Conservation (phyloP, 495 filamentous ascomycete genomes). For the Xylaria palmicola region DNA sequence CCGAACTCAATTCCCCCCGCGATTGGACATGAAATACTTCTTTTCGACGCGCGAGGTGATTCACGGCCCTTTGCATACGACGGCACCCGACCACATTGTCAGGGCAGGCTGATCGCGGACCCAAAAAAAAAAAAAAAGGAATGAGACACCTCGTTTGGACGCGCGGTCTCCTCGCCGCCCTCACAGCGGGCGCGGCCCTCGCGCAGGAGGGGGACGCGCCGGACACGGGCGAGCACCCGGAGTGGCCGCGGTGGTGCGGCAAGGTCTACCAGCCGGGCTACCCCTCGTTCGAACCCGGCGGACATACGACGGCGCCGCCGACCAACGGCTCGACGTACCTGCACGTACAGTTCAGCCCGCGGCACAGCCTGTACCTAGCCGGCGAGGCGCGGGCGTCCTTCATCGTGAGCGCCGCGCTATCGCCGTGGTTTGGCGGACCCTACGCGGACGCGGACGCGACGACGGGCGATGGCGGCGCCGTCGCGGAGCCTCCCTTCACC, state of each 20-base stretch:
- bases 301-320: slow-evolving; percentile 50
- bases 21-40: background rate
- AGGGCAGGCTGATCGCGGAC: too few species aligned
- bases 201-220: slow-evolving; percentile 35
- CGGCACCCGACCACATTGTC: background rate
- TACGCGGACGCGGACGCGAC: slow-evolving; percentile 43
- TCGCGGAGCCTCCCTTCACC: slow-evolving; percentile 21
- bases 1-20: background rate
- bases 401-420: slow-evolving; percentile 59
- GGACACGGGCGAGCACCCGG: slow-evolving; percentile 42
- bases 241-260: slow-evolving; percentile 58
- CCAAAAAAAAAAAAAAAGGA: too few species aligned
- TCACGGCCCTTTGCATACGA: too few species aligned
- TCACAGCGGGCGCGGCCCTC: background rate
- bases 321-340: slow-evolving; percentile 45
- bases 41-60: background rate
- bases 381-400: slow-evolving; percentile 55
- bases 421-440: slow-evolving; percentile 46
- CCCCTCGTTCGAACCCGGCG: slow-evolving; percentile 60
- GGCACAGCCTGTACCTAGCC: slow-evolving; percentile 60
- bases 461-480: slow-evolving; percentile 18
- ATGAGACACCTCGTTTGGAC: background rate
- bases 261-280: slow-evolving; percentile 58
- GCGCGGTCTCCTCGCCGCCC: background rate
- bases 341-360: slow-evolving; percentile 57